Evolutionary conservation across 768 basidiomycete genomes (phyloP), one percentile per base, ranked within the genome.

Genomic region (Pholiota microspora): DNA sequence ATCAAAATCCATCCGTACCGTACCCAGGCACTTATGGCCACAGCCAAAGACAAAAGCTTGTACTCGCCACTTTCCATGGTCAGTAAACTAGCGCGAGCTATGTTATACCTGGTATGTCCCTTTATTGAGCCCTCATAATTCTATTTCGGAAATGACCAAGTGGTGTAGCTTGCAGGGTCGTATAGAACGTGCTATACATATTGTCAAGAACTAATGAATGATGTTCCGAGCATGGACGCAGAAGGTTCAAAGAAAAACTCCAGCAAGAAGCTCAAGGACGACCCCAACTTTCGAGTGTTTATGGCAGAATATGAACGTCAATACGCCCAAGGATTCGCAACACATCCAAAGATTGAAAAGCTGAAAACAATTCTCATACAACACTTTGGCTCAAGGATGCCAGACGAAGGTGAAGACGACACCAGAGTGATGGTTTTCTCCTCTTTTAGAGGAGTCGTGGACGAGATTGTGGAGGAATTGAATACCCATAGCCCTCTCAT

Each of bases 391-490:
- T 73, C 81, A 53, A 72, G 71, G 45, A 63, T 79, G 44, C 70
- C 70, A n/a, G 73, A 70, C 12, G 71, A 68, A 48, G 61, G 57
- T 6, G 67, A 25, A 62, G 56, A 89, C 80, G 44, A 81, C 44
- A 92, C 92, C 1, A 80, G 86, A 57, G 91, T 88, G 16, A 99
- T 98, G 89, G 91, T 99, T 15, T 99, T 98, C 66, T 88, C 89
- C 49, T 87, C 89, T n/a, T 95, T 83, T 68, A 77, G 97, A 53
- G 85, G 90, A 50, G 91, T 87, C 31, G 93, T 98, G 9, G 91
- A 95, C 55, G 94, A 98, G 70, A 85, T 98, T 36, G 90, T 95
- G 18, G 82, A 85, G 36, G 77, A 84, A 42, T 73, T 99, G 51
- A 89, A 92, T 62, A 72, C 77, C 38, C 86, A 95, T 52, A 71